These are phyloP conservation scores for Panicum hallii DNA, from an alignment of 202 grass and related monocot genomes.

Conservation along the genomic window DNA sequence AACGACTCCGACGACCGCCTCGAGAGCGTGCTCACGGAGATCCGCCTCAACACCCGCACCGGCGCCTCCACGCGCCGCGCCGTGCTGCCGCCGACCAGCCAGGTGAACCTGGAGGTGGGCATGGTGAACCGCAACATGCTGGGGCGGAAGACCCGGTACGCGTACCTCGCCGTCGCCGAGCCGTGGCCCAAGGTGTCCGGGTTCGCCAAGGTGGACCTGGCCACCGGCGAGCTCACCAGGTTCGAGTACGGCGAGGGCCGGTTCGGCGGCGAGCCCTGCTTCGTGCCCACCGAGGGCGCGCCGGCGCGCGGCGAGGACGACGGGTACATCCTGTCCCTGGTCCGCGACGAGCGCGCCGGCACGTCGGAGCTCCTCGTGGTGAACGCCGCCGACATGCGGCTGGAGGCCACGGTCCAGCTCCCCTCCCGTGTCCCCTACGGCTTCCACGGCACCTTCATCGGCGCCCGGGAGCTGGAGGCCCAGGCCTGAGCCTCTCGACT, in stretches of 20 bases:
- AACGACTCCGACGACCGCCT: slow-evolving; percentile 65
- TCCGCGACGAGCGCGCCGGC: slow-evolving; percentile 61
- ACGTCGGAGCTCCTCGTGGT: slow-evolving; percentile 76
- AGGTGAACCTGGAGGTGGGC: slow-evolving; percentile 86
- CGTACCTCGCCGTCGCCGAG: slow-evolving; percentile 88
- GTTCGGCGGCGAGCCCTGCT: slow-evolving; percentile 90
- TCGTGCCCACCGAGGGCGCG: slow-evolving; percentile 57
- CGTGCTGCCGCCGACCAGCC: slow-evolving; percentile 33
- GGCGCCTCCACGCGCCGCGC: slow-evolving; percentile 68
- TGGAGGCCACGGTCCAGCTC: slow-evolving; percentile 77
- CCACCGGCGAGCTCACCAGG: slow-evolving; percentile 53
- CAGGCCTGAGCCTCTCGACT: slow-evolving; percentile 50
- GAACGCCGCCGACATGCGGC: slow-evolving; percentile 73
- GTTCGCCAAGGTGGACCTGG: slow-evolving; percentile 88
- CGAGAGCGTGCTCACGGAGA: slow-evolving; percentile 81
- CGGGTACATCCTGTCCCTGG: slow-evolving; percentile 74
- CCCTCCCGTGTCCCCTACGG: slow-evolving; percentile 88
- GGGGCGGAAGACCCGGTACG: slow-evolving; percentile 68
- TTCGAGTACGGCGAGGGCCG: slow-evolving; percentile 68
- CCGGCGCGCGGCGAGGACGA: slow-evolving; percentile 66
- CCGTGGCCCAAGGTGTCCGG: slow-evolving; percentile 97
- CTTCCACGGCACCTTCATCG: slow-evolving; percentile 95
- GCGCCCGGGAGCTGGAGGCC: slow-evolving; percentile 51
- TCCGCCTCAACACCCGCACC: slow-evolving; percentile 68
- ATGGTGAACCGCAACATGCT: slow-evolving; percentile 84